phyloP scores from a whole-genome alignment of 306 rosid species.

The Citrullus amarus region DNA sequence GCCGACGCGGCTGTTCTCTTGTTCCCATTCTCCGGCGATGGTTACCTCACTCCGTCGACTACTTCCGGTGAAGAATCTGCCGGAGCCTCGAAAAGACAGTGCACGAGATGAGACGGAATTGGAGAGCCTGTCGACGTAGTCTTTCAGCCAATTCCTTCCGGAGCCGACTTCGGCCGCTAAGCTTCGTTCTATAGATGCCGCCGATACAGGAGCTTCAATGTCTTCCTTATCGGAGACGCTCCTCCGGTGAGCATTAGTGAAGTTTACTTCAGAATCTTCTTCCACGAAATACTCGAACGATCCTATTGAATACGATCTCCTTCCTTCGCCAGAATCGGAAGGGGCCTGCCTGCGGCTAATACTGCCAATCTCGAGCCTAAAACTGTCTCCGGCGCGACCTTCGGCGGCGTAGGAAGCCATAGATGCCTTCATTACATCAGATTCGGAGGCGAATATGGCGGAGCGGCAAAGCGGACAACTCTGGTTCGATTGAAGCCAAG shows the following conservation, averaged over 20 bases:
- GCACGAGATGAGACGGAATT: conserved; percentile 60
- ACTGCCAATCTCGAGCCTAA: conserved; percentile 14
- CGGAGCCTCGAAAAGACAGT: conserved; percentile 68
- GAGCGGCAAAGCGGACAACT: conserved; percentile 22
- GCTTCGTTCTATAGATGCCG: conserved; percentile 10
- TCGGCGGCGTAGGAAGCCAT: conserved; percentile 6
- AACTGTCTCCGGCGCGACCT: conserved; percentile 12
- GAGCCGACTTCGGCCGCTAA: conserved; percentile 47
- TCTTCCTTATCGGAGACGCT: conserved; percentile 46
- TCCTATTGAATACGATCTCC: conserved; percentile 69
- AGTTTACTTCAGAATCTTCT: conserved; percentile 47
- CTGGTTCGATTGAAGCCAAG: conserved; percentile 18
- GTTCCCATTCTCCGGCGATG: conserved; percentile 36
- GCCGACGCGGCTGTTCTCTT: conserved; percentile 53
- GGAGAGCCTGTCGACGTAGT: conserved; percentile 60
- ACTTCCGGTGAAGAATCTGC: conserved; percentile 50
- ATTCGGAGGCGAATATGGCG: conserved; percentile 10
- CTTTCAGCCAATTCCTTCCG: conserved; percentile 65
- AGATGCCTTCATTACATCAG: conserved; percentile 8
- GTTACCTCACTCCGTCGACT: conserved; percentile 58
- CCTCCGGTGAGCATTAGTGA: conserved; percentile 35
- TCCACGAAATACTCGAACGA: conserved; percentile 67
- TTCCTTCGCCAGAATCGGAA: conserved; percentile 24
- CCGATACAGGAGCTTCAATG: background rate
- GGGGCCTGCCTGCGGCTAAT: conserved; percentile 7